phyloP scores from a whole-genome alignment of 441 rosid genomes.

The Pelargonium fulgidum region DNA sequence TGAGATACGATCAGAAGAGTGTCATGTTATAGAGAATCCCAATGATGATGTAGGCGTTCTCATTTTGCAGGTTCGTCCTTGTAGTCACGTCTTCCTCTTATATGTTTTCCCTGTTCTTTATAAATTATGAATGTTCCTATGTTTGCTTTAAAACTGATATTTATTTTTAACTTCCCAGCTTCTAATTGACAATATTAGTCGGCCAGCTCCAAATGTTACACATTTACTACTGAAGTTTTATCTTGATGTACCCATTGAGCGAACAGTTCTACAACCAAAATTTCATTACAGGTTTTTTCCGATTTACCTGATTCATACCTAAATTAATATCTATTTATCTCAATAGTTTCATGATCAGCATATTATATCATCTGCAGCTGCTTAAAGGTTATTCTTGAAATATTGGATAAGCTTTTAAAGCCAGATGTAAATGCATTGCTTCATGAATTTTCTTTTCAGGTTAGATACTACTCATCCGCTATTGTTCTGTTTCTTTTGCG shows the following conservation, averaged over 20 bases:
- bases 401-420: slow-evolving; percentile 67
- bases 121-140: background rate
- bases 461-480: slow-evolving; percentile 22
- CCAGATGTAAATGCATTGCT: slow-evolving; percentile 75
- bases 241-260: slow-evolving; percentile 68
- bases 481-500: background rate
- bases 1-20: slow-evolving; percentile 76
- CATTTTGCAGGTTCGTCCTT: slow-evolving; percentile 70
- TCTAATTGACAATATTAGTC: slow-evolving; percentile 68
- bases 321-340: background rate
- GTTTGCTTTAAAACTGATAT: slow-evolving; percentile 5
- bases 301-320: slow-evolving; percentile 5
- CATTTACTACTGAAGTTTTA: slow-evolving; percentile 92
- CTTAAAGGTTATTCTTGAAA: slow-evolving; percentile 89
- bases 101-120: background rate
- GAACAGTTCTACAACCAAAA: slow-evolving; percentile 83
- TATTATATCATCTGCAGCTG: slow-evolving; percentile 48
- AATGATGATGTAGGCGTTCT: slow-evolving; percentile 78
- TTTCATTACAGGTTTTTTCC: slow-evolving; percentile 77
- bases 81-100: slow-evolving; percentile 12
- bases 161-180: slow-evolving; percentile 44
- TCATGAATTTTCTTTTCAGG: slow-evolving; percentile 95
- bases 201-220: slow-evolving; percentile 89
- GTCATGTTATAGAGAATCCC: slow-evolving; percentile 58
- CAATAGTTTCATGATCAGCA: slow-evolving; percentile 8